Conservation (phyloP, 805 yeast genomes). For the Yamadazyma endophytica region DNA sequence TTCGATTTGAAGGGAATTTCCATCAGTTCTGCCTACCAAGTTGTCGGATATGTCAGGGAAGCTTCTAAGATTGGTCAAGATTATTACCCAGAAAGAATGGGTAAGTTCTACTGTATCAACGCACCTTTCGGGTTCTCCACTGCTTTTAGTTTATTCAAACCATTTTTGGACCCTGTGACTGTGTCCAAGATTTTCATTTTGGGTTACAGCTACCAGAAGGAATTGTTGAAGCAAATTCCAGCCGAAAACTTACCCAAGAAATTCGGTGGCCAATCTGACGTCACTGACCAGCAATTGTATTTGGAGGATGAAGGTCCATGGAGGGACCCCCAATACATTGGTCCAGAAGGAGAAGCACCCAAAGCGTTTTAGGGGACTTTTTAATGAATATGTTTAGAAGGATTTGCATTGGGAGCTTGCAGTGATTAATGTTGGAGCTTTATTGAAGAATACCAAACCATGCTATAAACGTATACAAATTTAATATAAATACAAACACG, state of each 20-base stretch:
- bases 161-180: constrained; percentile 95
- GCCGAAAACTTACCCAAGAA: constrained; percentile 84
- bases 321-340: constrained; percentile 84
- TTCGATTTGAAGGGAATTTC: constrained; percentile 94
- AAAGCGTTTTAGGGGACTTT: constrained; percentile 16
- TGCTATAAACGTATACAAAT: too few relatives aligned
- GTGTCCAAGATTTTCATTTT: constrained; percentile 89
- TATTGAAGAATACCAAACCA: too few relatives aligned
- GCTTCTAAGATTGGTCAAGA: constrained; percentile 94
- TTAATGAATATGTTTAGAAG: not conserved
- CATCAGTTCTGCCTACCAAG: constrained; percentile 76
- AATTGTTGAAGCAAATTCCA: constrained; percentile 86
- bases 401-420: too few relatives aligned
- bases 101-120: constrained; percentile 89
- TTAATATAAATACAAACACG: too few relatives aligned
- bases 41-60: constrained; percentile 81
- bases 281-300: constrained; percentile 73
- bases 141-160: constrained; percentile 85
- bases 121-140: constrained; percentile 97
- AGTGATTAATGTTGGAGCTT: too few relatives aligned
- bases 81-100: constrained; percentile 99
- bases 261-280: constrained; percentile 80
- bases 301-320: constrained; percentile 94
- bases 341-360: constrained; percentile 95
- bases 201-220: constrained; percentile 73